Percentiles rank a stretch among this genome's conserved stretches.
These are phyloP conservation scores for Xylaria telfairii DNA, from an alignment of 495 filamentous ascomycete genomes.

Conservation along the genomic window DNA sequence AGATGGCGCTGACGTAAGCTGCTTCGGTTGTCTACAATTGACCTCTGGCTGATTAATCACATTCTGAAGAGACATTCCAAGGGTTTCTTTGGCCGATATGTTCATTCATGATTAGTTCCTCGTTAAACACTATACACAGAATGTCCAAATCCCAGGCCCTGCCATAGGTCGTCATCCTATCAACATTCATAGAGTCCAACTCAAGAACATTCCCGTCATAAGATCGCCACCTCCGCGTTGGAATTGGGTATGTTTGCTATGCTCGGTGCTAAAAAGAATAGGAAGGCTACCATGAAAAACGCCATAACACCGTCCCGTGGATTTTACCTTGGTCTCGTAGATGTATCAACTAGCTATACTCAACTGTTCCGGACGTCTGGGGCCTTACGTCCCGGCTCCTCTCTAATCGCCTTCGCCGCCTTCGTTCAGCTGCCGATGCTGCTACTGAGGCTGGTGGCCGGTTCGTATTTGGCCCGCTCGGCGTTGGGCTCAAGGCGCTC, in stretches of 20 bases:
- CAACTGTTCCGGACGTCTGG: constrained; percentile 42
- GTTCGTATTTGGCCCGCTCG: constrained; percentile 34
- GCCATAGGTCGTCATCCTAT: constrained; percentile 4
- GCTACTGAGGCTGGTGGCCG: constrained; percentile 30
- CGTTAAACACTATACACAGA: constrained; percentile 19
- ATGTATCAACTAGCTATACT: constrained; percentile 43
- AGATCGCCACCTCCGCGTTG: constrained; percentile 5
- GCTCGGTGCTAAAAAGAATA: constrained; percentile 20
- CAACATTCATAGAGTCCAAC: not conserved
- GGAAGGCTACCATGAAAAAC: constrained; percentile 33
- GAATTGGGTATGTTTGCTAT: constrained; percentile 21
- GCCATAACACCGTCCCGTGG: constrained; percentile 39
- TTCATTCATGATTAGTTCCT: constrained; percentile 16
- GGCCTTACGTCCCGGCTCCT: constrained; percentile 48
- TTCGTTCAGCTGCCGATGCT: constrained; percentile 47
- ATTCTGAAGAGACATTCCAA: not conserved
- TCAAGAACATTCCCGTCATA: constrained; percentile 10
- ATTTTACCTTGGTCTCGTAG: constrained; percentile 12
- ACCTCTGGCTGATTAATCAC: not conserved
- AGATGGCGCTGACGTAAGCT: not conserved
- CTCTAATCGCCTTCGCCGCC: constrained; percentile 55
- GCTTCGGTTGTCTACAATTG: not conserved
- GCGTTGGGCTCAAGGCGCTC: constrained; percentile 47
- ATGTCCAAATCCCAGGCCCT: constrained; percentile 11
- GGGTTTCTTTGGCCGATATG: not conserved